Conservation (phyloP, 768 basidiomycete genomes). For the Termitomyces sp. region DNA sequence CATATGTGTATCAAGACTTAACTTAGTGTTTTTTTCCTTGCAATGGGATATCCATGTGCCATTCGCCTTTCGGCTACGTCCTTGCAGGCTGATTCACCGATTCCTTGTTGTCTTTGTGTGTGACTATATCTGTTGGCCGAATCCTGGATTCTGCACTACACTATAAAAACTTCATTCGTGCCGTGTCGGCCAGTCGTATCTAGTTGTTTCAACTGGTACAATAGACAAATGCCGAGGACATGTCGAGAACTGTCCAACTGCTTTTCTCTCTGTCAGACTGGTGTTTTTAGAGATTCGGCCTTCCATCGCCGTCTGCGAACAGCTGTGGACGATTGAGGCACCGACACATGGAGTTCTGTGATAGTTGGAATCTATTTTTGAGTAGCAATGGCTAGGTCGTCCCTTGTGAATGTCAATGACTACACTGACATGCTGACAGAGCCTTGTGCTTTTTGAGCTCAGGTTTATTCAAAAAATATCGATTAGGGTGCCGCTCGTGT, state of each 20-base stretch:
- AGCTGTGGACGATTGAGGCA: not conserved
- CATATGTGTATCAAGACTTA: not conserved
- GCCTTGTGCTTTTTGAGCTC: not conserved
- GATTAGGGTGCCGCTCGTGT: not conserved
- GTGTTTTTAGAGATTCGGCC: not conserved
- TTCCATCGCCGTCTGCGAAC: not conserved
- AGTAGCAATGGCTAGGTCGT: not conserved
- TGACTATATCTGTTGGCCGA: conserved; percentile 8
- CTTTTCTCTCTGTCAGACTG: not conserved
- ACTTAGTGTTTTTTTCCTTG: not conserved
- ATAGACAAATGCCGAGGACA: not conserved
- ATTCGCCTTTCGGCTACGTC: not conserved
- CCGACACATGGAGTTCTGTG: not conserved
- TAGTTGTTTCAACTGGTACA: not conserved
- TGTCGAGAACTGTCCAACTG: not conserved
- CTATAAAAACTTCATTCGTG: not conserved
- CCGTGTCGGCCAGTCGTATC: not conserved
- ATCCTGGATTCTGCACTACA: conserved; percentile 1
- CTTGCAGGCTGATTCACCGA: not conserved
- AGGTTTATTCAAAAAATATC: not conserved
- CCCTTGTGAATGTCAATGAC: not conserved
- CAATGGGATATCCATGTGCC: not conserved
- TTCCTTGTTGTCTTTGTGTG: not conserved
- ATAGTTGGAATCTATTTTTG: no score
- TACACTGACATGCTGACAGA: not conserved